Evolutionary conservation across 1,284 basidiomycete species (phyloP).

Genomic region (Caloboletus firmus): DNA sequence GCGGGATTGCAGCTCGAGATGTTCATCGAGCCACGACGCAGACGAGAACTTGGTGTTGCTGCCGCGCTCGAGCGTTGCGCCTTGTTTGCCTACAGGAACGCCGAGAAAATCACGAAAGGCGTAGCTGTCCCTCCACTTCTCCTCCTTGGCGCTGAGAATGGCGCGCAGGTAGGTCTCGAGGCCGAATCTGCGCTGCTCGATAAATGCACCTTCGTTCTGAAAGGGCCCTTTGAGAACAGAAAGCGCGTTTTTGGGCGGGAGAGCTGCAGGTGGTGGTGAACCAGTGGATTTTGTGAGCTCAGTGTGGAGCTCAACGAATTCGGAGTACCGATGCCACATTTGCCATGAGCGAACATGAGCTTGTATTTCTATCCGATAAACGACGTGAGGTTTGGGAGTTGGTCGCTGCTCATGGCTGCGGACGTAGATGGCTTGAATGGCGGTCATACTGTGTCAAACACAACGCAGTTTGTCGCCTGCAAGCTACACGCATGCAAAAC

Average conservation of each 20-base stretch:
- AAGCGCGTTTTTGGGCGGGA: conserved; percentile 83
- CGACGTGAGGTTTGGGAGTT: conserved; percentile 70
- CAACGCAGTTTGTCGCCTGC: conserved; percentile 6
- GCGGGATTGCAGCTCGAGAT: conserved; percentile 70
- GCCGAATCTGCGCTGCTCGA: conserved; percentile 72
- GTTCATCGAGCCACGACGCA: conserved; percentile 84
- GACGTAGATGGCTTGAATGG: conserved; percentile 73
- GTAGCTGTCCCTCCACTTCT: conserved; percentile 76
- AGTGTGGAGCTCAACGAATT: conserved; percentile 85
- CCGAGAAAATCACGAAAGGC: conserved; percentile 88
- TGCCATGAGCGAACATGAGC: conserved; percentile 88
- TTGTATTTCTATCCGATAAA: conserved; percentile 79
- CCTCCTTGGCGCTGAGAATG: conserved; percentile 78
- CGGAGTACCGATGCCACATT: conserved; percentile 91
- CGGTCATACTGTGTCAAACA: conserved; percentile 48
- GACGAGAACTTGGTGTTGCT: conserved; percentile 58
- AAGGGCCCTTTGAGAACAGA: conserved; percentile 49
- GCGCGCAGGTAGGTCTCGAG: conserved; percentile 87
- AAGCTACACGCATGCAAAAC: neutral
- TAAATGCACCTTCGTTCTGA: conserved; percentile 43
- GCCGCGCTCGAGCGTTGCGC: conserved; percentile 30
- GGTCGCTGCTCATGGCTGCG: conserved; percentile 65
- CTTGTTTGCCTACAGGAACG: conserved; percentile 66
- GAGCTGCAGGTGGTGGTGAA: conserved; percentile 66
- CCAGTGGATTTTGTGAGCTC: conserved; percentile 75